Percentiles rank a stretch among this genome's conserved stretches.
Evolutionary conservation across 2,329 filamentous ascomycete species (phyloP).

Genomic region (Pestalotiopsis sp.): DNA sequence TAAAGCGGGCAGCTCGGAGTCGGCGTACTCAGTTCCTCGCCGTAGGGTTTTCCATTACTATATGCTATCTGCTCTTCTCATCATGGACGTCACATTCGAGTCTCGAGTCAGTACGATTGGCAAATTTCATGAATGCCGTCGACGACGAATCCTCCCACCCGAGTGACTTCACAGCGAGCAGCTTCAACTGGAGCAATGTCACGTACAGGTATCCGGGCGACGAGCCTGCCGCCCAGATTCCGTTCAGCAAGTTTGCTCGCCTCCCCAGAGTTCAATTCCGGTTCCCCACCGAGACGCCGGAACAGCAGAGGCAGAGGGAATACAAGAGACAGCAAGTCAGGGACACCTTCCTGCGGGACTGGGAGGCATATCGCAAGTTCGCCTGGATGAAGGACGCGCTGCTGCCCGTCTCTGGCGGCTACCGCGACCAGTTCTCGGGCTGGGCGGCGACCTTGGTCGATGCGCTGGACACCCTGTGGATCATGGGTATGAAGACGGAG

Average conservation of each 20-base stretch:
- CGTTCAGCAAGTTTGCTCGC: constrained; percentile 19
- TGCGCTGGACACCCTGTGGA: constrained; percentile 52
- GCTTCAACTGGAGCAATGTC: constrained; percentile 41
- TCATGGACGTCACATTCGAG: neutral
- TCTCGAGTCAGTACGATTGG: constrained; percentile 24
- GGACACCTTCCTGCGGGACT: constrained; percentile 37
- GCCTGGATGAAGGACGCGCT: constrained; percentile 54
- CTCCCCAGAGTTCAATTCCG: constrained; percentile 40
- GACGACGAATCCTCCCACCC: constrained; percentile 13
- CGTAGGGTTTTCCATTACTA: neutral
- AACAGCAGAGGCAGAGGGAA: constrained; percentile 28
- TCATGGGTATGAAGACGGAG: constrained; percentile 52
- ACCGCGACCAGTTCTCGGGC: constrained; percentile 47
- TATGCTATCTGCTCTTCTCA: constrained; percentile 6
- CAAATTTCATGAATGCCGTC: constrained; percentile 35
- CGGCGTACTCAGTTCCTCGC: neutral
- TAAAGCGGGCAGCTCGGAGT: neutral
- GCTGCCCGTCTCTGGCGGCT: constrained; percentile 44
- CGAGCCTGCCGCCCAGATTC: constrained; percentile 25
- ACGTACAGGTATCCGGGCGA: constrained; percentile 27
- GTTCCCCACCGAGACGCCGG: constrained; percentile 28
- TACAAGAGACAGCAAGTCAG: constrained; percentile 36
- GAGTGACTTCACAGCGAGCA: constrained; percentile 24
- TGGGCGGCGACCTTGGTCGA: constrained; percentile 59
- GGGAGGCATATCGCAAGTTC: constrained; percentile 48